phyloP scores from a whole-genome alignment of 176 grass and related monocot species.

The Bonia amplexicaulis region DNA sequence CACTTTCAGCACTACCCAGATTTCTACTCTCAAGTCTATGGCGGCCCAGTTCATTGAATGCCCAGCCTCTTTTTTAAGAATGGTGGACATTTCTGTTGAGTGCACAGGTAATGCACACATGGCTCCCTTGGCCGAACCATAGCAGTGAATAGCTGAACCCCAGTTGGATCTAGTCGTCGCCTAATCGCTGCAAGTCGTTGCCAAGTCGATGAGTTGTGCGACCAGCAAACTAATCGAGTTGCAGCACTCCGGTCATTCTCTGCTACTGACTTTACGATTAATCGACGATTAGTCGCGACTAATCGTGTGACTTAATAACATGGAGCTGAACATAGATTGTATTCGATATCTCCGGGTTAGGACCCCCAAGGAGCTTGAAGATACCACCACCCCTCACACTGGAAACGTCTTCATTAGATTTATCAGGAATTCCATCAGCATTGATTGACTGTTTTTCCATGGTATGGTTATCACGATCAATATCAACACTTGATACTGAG shows the following conservation, averaged over 20 bases:
- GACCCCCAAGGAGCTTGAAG: conserved; percentile 83
- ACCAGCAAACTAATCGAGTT: no score
- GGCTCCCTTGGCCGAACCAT: conserved; percentile 53
- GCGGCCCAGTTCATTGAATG: conserved; percentile 88
- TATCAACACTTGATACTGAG: conserved; percentile 5
- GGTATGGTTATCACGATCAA: background rate
- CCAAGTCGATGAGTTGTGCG: no score
- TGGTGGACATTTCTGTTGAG: conserved; percentile 39
- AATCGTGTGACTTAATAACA: no score
- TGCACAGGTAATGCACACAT: conserved; percentile 32
- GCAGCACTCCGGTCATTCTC: no score
- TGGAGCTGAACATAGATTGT: conserved; percentile 72
- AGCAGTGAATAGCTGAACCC: conserved; percentile 69
- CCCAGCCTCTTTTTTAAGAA: conserved; percentile 96
- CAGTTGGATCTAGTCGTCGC: no score
- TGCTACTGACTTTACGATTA: no score
- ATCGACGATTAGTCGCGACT: no score
- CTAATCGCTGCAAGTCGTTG: no score
- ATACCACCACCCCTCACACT: conserved; percentile 74
- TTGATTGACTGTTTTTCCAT: conserved; percentile 11
- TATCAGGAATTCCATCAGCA: conserved; percentile 23
- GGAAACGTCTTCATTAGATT: conserved; percentile 39
- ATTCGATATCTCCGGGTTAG: conserved; percentile 75
- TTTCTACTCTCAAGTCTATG: conserved; percentile 73
- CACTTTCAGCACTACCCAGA: conserved; percentile 56